Conservation (phyloP, 2,329 filamentous ascomycete species). For the Cyanodermella asteris region DNA sequence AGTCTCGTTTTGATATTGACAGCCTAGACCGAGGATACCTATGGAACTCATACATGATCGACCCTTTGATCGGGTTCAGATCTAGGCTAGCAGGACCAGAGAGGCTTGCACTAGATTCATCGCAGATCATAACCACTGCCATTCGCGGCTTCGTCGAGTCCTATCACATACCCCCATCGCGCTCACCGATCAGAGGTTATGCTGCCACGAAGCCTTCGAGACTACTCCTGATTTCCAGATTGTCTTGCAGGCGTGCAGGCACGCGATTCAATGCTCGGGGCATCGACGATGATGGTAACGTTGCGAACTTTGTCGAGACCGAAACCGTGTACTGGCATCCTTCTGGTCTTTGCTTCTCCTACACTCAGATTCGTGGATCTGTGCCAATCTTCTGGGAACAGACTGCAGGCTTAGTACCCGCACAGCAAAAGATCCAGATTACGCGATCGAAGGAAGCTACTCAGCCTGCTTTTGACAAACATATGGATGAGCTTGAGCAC, state of each 20-base stretch:
- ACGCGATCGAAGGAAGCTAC: slow-evolving; percentile 77
- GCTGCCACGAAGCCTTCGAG: slow-evolving; percentile 56
- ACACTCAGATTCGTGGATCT: slow-evolving; percentile 77
- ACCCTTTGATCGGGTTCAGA: slow-evolving; percentile 72
- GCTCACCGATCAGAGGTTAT: slow-evolving; percentile 44
- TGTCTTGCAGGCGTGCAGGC: slow-evolving; percentile 77
- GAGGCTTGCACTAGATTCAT: slow-evolving; percentile 59
- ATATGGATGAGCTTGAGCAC: slow-evolving; percentile 70
- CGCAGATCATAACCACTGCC: slow-evolving; percentile 73
- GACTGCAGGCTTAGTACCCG: slow-evolving; percentile 62
- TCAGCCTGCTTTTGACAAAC: slow-evolving; percentile 84
- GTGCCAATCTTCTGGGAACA: slow-evolving; percentile 98
- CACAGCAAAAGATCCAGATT: slow-evolving; percentile 83
- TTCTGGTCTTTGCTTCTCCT: slow-evolving; percentile 62
- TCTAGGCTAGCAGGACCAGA: slow-evolving; percentile 57
- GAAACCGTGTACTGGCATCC: slow-evolving; percentile 83
- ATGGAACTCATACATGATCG: slow-evolving; percentile 98
- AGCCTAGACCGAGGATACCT: slow-evolving; percentile 81
- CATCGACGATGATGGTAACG: slow-evolving; percentile 92
- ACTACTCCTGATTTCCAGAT: slow-evolving; percentile 71
- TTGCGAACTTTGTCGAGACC: slow-evolving; percentile 96
- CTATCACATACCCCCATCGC: slow-evolving; percentile 57
- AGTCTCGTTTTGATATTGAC: slow-evolving; percentile 66
- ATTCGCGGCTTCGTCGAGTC: slow-evolving; percentile 84
- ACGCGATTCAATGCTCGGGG: slow-evolving; percentile 94